phyloP scores from a whole-genome alignment of 495 filamentous ascomycete genomes.

The Thermothielavioides terrestris region DNA sequence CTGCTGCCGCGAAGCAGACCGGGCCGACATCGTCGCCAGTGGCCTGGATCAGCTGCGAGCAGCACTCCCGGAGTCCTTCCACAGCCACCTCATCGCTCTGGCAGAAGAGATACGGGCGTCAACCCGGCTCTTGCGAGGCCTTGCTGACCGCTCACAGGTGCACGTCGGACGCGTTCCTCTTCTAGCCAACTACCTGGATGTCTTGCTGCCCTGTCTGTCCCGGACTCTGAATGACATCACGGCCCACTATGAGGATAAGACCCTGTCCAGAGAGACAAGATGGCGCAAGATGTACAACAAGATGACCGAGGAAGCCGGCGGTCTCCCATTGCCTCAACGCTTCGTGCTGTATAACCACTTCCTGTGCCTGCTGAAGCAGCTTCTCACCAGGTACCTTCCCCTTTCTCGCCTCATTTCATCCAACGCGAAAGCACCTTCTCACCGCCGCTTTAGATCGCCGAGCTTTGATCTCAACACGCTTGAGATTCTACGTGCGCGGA shows the following conservation, averaged over 20 bases:
- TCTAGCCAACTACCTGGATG: conserved; percentile 43
- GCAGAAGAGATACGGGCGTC: conserved; percentile 35
- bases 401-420: not conserved
- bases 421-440: conserved; percentile 5
- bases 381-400: conserved; percentile 39
- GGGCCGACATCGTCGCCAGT: conserved; percentile 32
- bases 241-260: conserved; percentile 41
- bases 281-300: conserved; percentile 49
- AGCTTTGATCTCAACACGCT: conserved; percentile 45
- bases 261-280: conserved; percentile 33
- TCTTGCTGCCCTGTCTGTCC: conserved; percentile 43
- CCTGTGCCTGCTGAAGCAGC: conserved; percentile 37
- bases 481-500: conserved; percentile 37
- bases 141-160: conserved; percentile 44
- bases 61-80: conserved; percentile 32
- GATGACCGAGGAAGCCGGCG: conserved; percentile 40
- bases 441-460: conserved; percentile 33
- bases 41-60: conserved; percentile 35
- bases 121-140: conserved; percentile 39
- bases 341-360: conserved; percentile 48
- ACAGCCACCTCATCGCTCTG: conserved; percentile 34
- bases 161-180: conserved; percentile 39
- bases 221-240: conserved; percentile 45
- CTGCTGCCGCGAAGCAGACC: conserved; percentile 39
- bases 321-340: conserved; percentile 40